Evolutionary conservation across 768 basidiomycete genomes (phyloP).

Genomic region (Filobasidium wieringae): DNA sequence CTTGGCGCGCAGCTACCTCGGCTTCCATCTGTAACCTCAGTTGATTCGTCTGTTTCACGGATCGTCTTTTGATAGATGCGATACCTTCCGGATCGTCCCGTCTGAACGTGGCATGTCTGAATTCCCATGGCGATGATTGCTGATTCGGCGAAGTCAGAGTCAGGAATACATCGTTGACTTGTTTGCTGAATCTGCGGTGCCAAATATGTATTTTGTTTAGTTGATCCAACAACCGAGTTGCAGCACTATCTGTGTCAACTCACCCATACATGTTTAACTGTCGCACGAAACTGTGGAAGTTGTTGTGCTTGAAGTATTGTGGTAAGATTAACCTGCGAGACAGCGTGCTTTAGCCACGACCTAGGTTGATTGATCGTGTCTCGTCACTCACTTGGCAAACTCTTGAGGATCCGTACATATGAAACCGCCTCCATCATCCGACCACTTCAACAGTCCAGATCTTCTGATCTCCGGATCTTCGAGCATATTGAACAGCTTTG

Average conservation of each 20-base stretch:
- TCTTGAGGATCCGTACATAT: conserved; percentile 36
- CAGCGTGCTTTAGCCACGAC: not conserved
- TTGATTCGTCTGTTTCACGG: conserved; percentile 9
- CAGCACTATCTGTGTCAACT: conserved; percentile 12
- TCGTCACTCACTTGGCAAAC: conserved; percentile 32
- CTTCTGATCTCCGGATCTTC: conserved; percentile 31
- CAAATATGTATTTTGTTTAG: too few relatives aligned
- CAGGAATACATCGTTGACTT: conserved; percentile 35
- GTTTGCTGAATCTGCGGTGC: conserved; percentile 25
- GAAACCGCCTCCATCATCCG: conserved; percentile 30
- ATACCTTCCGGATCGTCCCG: conserved; percentile 34
- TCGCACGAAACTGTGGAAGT: conserved; percentile 82
- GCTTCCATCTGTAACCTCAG: not conserved
- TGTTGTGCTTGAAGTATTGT: conserved; percentile 94
- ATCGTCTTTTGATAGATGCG: conserved; percentile 27
- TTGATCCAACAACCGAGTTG: not conserved
- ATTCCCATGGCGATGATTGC: conserved; percentile 36
- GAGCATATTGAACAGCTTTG: conserved; percentile 36
- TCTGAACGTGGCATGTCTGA: conserved; percentile 37
- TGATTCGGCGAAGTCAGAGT: conserved; percentile 27
- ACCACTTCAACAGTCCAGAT: conserved; percentile 35
- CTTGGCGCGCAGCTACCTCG: not conserved
- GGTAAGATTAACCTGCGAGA: conserved; percentile 50
- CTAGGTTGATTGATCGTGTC: not conserved
- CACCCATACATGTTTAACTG: conserved; percentile 92